Evolutionary conservation across 306 rosid species (phyloP).

Genomic region (Prosopis cineraria): DNA sequence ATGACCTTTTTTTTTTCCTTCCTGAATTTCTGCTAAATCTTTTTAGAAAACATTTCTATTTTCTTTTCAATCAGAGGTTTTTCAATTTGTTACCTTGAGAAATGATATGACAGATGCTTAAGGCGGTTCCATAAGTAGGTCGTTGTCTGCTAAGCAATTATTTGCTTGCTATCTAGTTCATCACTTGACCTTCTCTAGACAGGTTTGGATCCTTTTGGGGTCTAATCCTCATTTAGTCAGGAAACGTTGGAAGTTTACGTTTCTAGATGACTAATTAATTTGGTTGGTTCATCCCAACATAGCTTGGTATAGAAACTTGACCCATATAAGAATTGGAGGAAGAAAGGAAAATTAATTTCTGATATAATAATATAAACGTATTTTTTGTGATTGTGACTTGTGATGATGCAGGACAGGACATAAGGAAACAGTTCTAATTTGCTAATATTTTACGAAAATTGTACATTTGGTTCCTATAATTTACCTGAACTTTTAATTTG

Average conservation of each 20-base stretch:
- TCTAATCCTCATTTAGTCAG: neutral
- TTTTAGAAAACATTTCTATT: neutral
- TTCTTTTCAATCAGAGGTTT: neutral
- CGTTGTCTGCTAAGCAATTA: neutral
- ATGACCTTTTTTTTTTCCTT: constrained; percentile 14
- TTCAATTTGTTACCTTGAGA: neutral
- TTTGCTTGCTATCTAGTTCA: neutral
- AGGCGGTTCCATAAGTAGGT: neutral
- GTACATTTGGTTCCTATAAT: neutral
- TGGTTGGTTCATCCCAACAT: neutral
- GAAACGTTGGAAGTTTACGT: neutral
- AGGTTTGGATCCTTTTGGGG: constrained; percentile 14
- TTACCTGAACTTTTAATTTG: neutral
- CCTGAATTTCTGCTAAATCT: neutral
- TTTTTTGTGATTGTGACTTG: neutral
- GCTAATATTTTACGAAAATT: neutral
- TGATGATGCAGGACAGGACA: neutral
- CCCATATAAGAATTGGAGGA: neutral
- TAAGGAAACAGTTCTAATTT: neutral
- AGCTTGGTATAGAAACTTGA: neutral
- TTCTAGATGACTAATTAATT: neutral
- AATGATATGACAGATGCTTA: neutral
- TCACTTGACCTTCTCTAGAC: neutral
- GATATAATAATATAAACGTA: neutral
- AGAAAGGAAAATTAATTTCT: neutral